Conservation (phyloP, 129 eudicot species). For the Flaveria ramosissima region DNA sequence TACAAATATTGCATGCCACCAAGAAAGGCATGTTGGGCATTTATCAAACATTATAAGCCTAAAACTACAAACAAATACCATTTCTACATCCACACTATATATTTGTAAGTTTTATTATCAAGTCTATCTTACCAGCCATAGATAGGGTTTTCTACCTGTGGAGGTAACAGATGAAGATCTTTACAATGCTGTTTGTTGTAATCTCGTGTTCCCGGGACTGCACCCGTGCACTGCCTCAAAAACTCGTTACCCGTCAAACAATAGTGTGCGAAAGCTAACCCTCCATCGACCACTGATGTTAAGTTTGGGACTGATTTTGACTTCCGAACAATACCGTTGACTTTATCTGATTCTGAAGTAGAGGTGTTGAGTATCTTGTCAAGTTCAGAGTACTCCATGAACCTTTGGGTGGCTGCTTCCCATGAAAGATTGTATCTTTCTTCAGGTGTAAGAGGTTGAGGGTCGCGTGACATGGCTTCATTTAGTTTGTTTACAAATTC, state of each 20-base stretch:
- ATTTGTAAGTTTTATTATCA: constrained; percentile 6
- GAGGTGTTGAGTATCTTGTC: constrained; percentile 49
- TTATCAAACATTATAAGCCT: constrained; percentile 12
- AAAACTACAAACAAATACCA: constrained; percentile 20
- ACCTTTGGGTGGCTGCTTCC: constrained; percentile 97
- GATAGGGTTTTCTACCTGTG: constrained; percentile 80
- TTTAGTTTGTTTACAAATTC: constrained; percentile 75
- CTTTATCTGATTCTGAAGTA: constrained; percentile 18
- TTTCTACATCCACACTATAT: constrained; percentile 25
- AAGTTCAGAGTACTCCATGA: constrained; percentile 86
- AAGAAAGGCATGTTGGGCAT: constrained; percentile 24
- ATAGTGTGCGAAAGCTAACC: constrained; percentile 85
- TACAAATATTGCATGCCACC: constrained; percentile 24
- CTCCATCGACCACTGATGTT: constrained; percentile 71
- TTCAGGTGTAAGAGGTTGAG: constrained; percentile 87
- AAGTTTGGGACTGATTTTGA: constrained; percentile 74
- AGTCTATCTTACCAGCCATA: constrained; percentile 73
- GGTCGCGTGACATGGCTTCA: constrained; percentile 85
- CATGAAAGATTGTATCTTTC: constrained; percentile 81
- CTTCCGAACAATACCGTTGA: constrained; percentile 34
- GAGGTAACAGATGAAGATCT: constrained; percentile 81
- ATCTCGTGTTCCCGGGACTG: constrained; percentile 71
- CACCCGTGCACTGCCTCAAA: constrained; percentile 84
- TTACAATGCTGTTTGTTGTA: constrained; percentile 67
- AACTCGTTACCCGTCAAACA: constrained; percentile 84